These are phyloP conservation scores for Pseudozyma hubeiensis DNA, from an alignment of 1,284 basidiomycete genomes.

Conservation along the genomic window DNA sequence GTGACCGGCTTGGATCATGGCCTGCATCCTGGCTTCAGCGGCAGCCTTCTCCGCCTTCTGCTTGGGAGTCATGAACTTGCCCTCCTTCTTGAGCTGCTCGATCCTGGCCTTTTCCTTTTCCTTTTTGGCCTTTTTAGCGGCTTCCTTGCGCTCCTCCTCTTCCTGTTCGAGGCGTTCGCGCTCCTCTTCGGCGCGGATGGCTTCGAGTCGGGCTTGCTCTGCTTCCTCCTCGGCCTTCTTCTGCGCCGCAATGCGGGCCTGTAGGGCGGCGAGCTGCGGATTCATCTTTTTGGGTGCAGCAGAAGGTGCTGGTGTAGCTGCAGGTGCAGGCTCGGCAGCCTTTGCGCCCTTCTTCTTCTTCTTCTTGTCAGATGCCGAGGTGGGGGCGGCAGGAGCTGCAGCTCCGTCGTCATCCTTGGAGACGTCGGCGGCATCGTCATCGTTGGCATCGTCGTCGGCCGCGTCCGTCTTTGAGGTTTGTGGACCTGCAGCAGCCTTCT, in stretches of 20 bases:
- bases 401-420: slow-evolving; percentile 9
- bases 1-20: slow-evolving; percentile 83
- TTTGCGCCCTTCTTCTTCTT: slow-evolving; percentile 63
- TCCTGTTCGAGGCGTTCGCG: slow-evolving; percentile 65
- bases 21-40: slow-evolving; percentile 90
- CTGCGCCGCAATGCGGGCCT: slow-evolving; percentile 67
- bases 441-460: slow-evolving; percentile 16
- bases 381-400: slow-evolving; percentile 18
- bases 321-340: slow-evolving; percentile 38
- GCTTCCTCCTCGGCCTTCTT: slow-evolving; percentile 67
- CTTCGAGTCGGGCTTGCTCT: slow-evolving; percentile 57
- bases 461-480: slow-evolving; percentile 43
- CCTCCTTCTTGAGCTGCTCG: slow-evolving; percentile 68
- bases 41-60: slow-evolving; percentile 93
- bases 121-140: slow-evolving; percentile 62
- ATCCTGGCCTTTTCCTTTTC: slow-evolving; percentile 66
- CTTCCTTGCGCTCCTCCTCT: slow-evolving; percentile 66
- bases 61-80: slow-evolving; percentile 73
- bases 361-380: slow-evolving; percentile 53
- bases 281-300: slow-evolving; percentile 59
- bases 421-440: slow-evolving; percentile 11
- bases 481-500: slow-evolving; percentile 47
- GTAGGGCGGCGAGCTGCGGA: slow-evolving; percentile 63
- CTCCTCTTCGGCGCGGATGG: slow-evolving; percentile 61
- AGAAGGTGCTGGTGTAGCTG: slow-evolving; percentile 45